Percentiles rank a stretch among this genome's conserved stretches.
phyloP scores from a whole-genome alignment of 352 stramenopile species.

The Phytophthora idaei region DNA sequence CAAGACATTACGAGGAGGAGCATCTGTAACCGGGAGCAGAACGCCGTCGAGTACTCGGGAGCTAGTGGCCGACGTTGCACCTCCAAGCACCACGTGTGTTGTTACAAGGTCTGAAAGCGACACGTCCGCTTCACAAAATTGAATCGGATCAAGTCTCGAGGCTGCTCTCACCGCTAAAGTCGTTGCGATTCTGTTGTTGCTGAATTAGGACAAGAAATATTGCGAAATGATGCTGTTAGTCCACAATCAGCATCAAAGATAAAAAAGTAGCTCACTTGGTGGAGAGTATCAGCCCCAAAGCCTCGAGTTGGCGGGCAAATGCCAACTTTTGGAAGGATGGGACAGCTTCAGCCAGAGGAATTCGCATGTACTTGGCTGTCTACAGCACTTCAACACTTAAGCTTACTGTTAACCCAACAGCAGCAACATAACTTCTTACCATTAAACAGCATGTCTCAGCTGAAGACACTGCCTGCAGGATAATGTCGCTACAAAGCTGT shows the following conservation, averaged over 20 bases:
- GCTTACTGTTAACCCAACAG: neutral
- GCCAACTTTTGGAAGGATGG: conserved; percentile 16
- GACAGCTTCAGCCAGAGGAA: conserved; percentile 19
- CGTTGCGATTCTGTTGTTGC: conserved; percentile 4
- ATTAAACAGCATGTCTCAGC: conserved; percentile 18
- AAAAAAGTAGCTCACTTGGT: conserved; percentile 7
- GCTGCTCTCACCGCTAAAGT: conserved; percentile 16
- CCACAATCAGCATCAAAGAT: too few species aligned
- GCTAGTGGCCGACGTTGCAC: conserved; percentile 13
- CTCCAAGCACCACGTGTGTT: conserved; percentile 30
- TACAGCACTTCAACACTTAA: conserved; percentile 6
- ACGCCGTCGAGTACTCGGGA: conserved; percentile 23
- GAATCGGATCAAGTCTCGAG: conserved; percentile 17
- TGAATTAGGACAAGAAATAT: neutral
- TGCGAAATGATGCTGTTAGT: too few species aligned
- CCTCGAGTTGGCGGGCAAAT: conserved; percentile 13
- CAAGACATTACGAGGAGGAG: conserved; percentile 2
- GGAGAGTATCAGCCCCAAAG: conserved; percentile 16
- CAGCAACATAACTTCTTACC: conserved; percentile 1
- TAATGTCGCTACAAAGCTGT: conserved; percentile 16
- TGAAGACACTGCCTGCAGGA: conserved; percentile 22
- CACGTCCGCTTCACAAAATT: conserved; percentile 13
- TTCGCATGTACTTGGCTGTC: conserved; percentile 29
- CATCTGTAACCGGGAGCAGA: conserved; percentile 19
- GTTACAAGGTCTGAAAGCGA: conserved; percentile 24